phyloP scores from a whole-genome alignment of 1,139 yeast genomes.

The Sporopachydermia cereana region DNA sequence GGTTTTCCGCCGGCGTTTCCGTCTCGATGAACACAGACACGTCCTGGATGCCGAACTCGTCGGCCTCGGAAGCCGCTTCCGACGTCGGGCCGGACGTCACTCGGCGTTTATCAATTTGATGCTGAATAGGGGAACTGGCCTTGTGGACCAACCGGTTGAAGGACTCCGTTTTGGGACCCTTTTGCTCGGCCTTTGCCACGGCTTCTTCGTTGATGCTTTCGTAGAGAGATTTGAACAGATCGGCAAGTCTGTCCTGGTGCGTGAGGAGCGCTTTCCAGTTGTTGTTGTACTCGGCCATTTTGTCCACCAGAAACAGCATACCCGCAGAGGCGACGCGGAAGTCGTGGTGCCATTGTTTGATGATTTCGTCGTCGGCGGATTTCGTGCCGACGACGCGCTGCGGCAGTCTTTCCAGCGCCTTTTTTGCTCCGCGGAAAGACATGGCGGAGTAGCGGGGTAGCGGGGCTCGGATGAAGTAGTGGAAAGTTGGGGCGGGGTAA shows the following conservation, averaged over 20 bases:
- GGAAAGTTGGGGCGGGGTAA: too few relatives aligned
- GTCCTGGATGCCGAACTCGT: background rate
- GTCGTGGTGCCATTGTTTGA: slow-evolving; percentile 37
- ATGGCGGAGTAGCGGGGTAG: too few relatives aligned
- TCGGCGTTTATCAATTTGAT: slow-evolving; percentile 2
- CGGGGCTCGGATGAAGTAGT: too few relatives aligned
- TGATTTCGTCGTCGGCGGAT: slow-evolving; percentile 35
- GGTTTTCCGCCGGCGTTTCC: slow-evolving; percentile 31
- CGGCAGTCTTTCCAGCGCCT: slow-evolving; percentile 27
- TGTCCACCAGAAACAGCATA: slow-evolving; percentile 29
- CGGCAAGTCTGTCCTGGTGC: slow-evolving; percentile 25
- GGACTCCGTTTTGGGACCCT: slow-evolving; percentile 2
- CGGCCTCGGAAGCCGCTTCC: background rate
- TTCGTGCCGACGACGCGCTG: slow-evolving; percentile 25
- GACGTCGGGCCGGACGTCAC: background rate
- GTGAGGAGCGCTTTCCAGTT: slow-evolving; percentile 32
- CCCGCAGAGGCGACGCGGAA: slow-evolving; percentile 34
- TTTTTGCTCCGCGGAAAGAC: slow-evolving; percentile 23
- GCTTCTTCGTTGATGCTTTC: slow-evolving; percentile 33
- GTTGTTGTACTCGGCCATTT: slow-evolving; percentile 25
- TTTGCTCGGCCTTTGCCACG: slow-evolving; percentile 17
- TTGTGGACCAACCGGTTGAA: background rate
- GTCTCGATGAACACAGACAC: slow-evolving; percentile 8
- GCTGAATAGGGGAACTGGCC: slow-evolving; percentile 1
- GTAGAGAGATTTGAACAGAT: slow-evolving; percentile 25